Percentiles rank a stretch among this genome's conserved stretches.
phyloP scores from a whole-genome alignment of 305 asterid species.

The Striga hermonthica region DNA sequence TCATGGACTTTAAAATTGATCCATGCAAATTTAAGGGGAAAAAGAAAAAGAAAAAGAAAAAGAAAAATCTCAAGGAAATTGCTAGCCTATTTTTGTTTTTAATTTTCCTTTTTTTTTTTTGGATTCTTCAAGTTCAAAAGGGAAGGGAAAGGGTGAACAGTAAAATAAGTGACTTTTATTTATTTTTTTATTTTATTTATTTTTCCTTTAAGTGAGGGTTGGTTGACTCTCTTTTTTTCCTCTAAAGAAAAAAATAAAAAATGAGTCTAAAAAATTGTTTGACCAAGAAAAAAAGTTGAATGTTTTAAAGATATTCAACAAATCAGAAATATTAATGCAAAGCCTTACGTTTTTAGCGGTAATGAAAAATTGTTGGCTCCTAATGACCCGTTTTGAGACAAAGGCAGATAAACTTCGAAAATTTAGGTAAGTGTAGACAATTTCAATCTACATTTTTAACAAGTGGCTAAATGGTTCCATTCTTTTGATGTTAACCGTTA shows the following conservation, averaged over 20 bases:
- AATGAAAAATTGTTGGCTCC: constrained; percentile 8
- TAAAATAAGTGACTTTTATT: constrained; percentile 3
- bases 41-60: neutral
- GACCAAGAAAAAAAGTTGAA: neutral
- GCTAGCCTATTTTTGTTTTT: neutral
- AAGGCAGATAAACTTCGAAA: constrained; percentile 5
- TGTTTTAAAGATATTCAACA: constrained; percentile 6
- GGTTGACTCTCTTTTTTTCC: constrained; percentile 2
- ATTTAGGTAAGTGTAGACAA: neutral
- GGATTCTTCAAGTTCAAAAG: constrained; percentile 12
- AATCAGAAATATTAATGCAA: constrained; percentile 2
- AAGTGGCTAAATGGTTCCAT: too few species aligned
- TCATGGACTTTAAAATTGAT: constrained; percentile 11
- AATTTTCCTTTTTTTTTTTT: neutral
- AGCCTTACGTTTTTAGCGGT: neutral
- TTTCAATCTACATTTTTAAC: too few species aligned
- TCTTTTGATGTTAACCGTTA: too few species aligned
- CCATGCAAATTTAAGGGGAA: constrained; percentile 13
- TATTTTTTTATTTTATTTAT: neutral
- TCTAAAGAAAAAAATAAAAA: neutral
- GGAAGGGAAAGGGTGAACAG: neutral
- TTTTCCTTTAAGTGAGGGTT: neutral
- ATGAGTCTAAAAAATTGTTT: neutral
- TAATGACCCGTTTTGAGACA: neutral
- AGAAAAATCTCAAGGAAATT: neutral